Evolutionary conservation across 768 basidiomycete species (phyloP), one percentile per base, ranked within the genome.

Genomic region (Lactifluus piperatus): DNA sequence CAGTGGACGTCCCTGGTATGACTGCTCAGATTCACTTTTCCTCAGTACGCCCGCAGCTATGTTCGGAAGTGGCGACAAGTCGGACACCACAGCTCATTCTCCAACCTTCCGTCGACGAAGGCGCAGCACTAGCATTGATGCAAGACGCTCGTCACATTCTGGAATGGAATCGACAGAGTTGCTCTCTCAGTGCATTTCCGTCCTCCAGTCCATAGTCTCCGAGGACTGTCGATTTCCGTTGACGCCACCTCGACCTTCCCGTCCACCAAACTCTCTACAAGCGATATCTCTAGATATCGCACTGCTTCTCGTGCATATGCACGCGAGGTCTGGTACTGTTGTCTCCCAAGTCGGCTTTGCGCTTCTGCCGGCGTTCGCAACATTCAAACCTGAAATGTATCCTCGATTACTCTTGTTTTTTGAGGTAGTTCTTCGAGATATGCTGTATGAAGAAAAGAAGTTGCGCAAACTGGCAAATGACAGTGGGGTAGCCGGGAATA

Each of bases 211-310:
- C 1, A 72, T 92, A 22, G 74, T 91, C 18, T 70, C 74, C 5
- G 84, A 86, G 57, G 91, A 92, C 66, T 87, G 87, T 66, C 81
- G 88, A 2, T 88, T 81, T 70, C 78, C 79, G 60, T 76, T 81
- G 2, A 70, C 77, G 11, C 75, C 72, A 9, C 83, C 85, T 16
- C 78, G 85, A 4, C 87, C 84, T 3, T 75, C 75, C 0, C 77
- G 81, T 29, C 91, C 91, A 14, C 86, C 89, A 3, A 82, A 89
- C 66, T 76, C 88, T 4, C 71, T 94, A n/a, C 91, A 92, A 65
- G 78, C 82, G 0, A 69, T 86, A 29, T 79, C 78, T 4, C 71
- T 94, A 32, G 88, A 91, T 69, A 78, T 91, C 22, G 86, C 86
- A 4, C 81, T 81, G 58, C 79, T 83, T 62, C 77, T 94, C 26